Base-by-base conservation (phyloP, 805 yeast genomes). In the Myxozyma vanderwaltii region DNA sequence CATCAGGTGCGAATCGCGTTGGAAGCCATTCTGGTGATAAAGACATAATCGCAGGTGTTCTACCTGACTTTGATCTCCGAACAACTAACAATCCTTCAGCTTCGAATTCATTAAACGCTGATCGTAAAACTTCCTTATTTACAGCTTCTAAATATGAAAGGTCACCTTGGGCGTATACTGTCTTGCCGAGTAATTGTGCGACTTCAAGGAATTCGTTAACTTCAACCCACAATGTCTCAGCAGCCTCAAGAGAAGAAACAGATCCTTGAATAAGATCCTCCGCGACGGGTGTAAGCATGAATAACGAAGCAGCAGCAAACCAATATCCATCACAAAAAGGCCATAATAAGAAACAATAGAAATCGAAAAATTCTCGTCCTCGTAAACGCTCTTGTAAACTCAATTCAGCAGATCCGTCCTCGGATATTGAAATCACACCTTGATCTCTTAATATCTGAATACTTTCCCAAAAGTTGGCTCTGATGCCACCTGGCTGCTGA, bases 291-390 rank as follows among this genome's bases (percentile, higher is more conserved):
- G 74, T 70, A 53, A 76, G 64, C 31, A 73, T 61, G 53, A 72
- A 71, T 57, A 76, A 57, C 21, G 78, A 63, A 31, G 74, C 67
- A 6, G 75, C 68, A 2, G 75, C 74, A 19, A 75, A 64, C 78
- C 79, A 76, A 67, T 73, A 76, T 10, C 79, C 79, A 41, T 76
- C 79, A 44, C 76, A 68, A 60, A 73, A 77, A 2, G 79, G 79
- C 79, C 79, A 76, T 27, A 76, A 67, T 46, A 76, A 63, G 59
- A 70, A 75, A 51, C 77, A 74, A 64, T 75, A 77, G 54, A 77
- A 77, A 63, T 77, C 77, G 49, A 76, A 74, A 51, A 59, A 63
- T 54, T 73, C 74, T 17, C 70, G 60, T 21, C 72, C 70, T 10
- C 66, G 58, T 19, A 23, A 41, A 24, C 70, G 57, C 41, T 69